A percentile compares a stretch with the other conserved stretches of the same genome.
Evolutionary conservation across 192 early-diverging fungal species (phyloP).

Genomic region (Chytriomyces confervae): DNA sequence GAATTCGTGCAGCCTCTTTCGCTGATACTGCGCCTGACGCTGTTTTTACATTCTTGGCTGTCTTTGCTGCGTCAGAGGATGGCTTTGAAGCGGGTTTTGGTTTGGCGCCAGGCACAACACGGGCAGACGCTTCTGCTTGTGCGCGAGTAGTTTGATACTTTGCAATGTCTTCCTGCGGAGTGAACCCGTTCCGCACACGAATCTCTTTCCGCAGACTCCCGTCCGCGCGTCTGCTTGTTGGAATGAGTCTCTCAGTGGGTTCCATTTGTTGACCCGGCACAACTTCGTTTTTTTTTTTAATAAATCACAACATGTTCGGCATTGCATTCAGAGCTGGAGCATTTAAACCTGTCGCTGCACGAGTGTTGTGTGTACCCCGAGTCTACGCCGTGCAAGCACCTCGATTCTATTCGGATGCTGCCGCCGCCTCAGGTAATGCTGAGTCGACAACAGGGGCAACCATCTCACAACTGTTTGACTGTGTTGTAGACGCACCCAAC

Average conservation of each 20-base stretch:
- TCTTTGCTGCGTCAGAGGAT: background rate
- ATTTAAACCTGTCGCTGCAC: background rate
- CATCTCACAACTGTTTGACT: background rate
- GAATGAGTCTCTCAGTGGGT: background rate
- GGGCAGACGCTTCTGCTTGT: background rate
- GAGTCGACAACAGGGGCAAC: background rate
- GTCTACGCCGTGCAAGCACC: background rate
- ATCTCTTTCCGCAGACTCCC: background rate
- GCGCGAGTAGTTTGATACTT: background rate
- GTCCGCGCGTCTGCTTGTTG: background rate
- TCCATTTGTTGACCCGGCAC: background rate
- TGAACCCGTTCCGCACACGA: background rate
- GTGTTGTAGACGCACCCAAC: background rate
- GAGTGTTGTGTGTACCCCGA: background rate
- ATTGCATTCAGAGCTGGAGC: background rate
- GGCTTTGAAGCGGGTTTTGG: background rate
- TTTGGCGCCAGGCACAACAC: background rate
- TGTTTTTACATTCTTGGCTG: background rate
- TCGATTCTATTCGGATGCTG: background rate
- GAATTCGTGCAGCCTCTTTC: conserved; percentile 2
- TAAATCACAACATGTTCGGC: background rate
- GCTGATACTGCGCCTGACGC: background rate
- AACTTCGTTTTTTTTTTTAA: background rate
- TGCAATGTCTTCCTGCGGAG: background rate
- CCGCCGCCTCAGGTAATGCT: background rate